Base-by-base conservation (phyloP, 345 rosid species). In the Eucalyptus rudis region DNA sequence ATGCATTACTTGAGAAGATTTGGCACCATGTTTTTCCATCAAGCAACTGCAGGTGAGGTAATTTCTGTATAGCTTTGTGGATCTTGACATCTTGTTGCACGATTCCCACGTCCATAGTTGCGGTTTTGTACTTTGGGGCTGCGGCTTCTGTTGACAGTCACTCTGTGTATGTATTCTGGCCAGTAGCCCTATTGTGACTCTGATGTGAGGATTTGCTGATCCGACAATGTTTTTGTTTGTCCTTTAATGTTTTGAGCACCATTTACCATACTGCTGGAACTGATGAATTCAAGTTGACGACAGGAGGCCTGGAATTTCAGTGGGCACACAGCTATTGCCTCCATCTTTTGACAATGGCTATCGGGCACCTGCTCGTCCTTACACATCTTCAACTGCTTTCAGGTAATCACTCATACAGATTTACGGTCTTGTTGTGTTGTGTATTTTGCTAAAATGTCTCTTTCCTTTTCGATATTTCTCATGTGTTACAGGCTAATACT, bases 371-470 rank as follows among this genome's bases (percentile, higher is more conserved):
- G 40, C 89, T 71, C 87, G 58, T 89, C 49, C 90, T 90, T 84
- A 87, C 62, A 86, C 88, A 47, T 87, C 93, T 80, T 90, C 89
- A 89, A 91, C 89, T 66, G 89, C 87, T 79, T 90, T 86, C 9
- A 93, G 95, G 96, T 94, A 86, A 91, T 76, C 27, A 51, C 62
- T 13, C 5, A n/a, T 71, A 86, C 27, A 71, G 36, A 64, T 40
- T 12, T 49, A 24, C 13, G 44, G 59, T 50, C 86, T 40, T 27
- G 24, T 62, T 89, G 33, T 40, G 29, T 22, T 43, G 20, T 58
- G n/a, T 27, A 83, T n/a, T 86, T 86, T n/a, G 52, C 43, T 49
- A 20, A 54, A n/a, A 29, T 27, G 8, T 87, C 49, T 54, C 56
- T 54, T 27, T 59, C 79, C 59, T 52, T 51, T 87, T 43, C 13